Evolutionary conservation across 306 rosid genomes (phyloP), one percentile per base, ranked within the genome.

Genomic region (Fragaria vesca): DNA sequence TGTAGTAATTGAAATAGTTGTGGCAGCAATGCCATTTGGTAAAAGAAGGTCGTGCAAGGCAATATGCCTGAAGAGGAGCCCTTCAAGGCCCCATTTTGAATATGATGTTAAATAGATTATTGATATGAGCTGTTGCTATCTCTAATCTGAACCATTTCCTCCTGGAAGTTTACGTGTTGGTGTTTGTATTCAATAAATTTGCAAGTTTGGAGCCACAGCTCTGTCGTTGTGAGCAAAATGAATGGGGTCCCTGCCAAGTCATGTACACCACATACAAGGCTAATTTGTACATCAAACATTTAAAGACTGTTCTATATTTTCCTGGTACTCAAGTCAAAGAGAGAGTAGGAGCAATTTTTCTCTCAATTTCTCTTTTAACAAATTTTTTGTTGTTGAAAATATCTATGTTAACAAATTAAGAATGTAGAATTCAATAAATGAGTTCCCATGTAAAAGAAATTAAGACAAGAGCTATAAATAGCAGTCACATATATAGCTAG

Each of bases 81-180:
- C 66, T 21, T 47, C 4, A 21, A 12, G 42, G 55, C 17, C 55
- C 42, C 54, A 17, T 15, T 13, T 17, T 73, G 36, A 36, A 36
- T 50, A 48, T 8, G 28, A 67, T 40, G 51, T 67, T 16, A 34
- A 40, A 38, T 9, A 38, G 32, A 67, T 67, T 20, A 8, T 48
- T 30, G 42, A 50, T 48, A 40, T 52, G 38, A 38, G 66, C 50
- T 54, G 21, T 74, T 60, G 57, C 77, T 74, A 42, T 74, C 69
- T 4, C 40, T 8, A 20, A 8, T 18, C 42, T 24, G 52, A 48
- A 42, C 47, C 26, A 43, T 26, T 73, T 58, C 69, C 69, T 74
- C 54, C 3, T 40, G 77, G 66, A 73, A 40, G 77, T 58, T 43
- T 55, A 57, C 26, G 69, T 16, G 69, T 73, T 43, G 68, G 46